phyloP scores from a whole-genome alignment of 176 grass and related monocot genomes.

The Poa annua region DNA sequence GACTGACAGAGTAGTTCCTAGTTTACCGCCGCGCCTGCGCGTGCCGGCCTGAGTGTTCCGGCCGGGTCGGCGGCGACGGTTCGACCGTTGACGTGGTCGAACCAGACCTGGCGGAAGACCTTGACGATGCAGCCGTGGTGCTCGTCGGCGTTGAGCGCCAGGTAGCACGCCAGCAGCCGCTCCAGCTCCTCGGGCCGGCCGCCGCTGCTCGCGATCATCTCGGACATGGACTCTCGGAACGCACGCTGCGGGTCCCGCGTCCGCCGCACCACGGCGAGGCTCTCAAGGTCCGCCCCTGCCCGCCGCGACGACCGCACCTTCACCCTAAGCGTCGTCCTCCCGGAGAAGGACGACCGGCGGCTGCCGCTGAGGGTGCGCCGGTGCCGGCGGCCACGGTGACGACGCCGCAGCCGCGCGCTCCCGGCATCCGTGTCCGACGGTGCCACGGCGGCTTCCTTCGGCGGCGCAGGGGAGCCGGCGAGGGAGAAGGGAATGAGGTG shows the following conservation, averaged over 20 bases:
- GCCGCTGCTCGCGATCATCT: conserved; percentile 71
- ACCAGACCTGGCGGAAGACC: conserved; percentile 81
- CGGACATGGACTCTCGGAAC: conserved; percentile 82
- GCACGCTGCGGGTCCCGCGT: conserved; percentile 74
- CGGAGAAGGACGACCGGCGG: conserved; percentile 42
- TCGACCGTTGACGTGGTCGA: conserved; percentile 47
- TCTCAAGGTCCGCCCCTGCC: conserved; percentile 40
- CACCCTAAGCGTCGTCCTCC: conserved; percentile 36
- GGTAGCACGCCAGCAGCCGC: conserved; percentile 84
- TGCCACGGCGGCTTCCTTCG: not conserved
- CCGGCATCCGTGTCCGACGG: conserved; percentile 30
- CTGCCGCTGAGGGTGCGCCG: conserved; percentile 21
- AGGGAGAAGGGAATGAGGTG: conserved; percentile 66
- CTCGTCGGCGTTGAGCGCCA: conserved; percentile 81
- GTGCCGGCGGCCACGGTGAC: conserved; percentile 4
- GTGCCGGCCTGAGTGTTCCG: not conserved
- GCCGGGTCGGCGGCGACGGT: conserved; percentile 23
- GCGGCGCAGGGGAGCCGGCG: not conserved
- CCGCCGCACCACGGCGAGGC: conserved; percentile 73
- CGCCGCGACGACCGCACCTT: conserved; percentile 46
- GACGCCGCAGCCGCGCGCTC: not conserved
- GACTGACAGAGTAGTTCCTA: not conserved
- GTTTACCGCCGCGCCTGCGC: conserved; percentile 16
- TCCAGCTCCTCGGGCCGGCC: conserved; percentile 71
- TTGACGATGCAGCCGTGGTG: conserved; percentile 87